Evolutionary conservation across 768 basidiomycete species (phyloP), one percentile per base, ranked within the genome.

Genomic region (Filobasidium floriforme): DNA sequence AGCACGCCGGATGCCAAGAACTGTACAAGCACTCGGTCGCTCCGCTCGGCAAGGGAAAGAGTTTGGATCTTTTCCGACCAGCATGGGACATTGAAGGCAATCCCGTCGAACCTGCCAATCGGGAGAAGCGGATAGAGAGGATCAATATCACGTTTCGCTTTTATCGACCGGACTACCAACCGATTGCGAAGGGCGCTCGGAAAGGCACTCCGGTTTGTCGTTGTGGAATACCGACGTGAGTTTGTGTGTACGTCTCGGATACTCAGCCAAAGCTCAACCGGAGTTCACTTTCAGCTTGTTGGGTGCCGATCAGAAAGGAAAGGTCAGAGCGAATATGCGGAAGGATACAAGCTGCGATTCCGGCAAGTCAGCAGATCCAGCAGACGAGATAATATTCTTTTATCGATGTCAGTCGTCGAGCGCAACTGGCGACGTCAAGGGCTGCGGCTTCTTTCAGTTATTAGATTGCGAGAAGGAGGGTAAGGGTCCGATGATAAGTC

Each of bases 101-200:
- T 11, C 66, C 66, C 0, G 73, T 78, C 12, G 69, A 65, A 12
- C 44, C 61, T 29, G 61, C 51, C 1, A 66, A 73, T 24, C 70
- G 76, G 61, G 68, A 71, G 52, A 63, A 72, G 24, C 73, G 70
- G 52, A 77, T 72, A 1, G 60, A 70, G 3, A 60, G 79, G 51
- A 77, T 79, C 54, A 78, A 77, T 51, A 73, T 79, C 32, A 79
- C 79, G 0, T 79, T 79, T 63, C 49, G 78, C 69, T 72, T 72
- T 41, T 72, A 69, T 57, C 59, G 65, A 52, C 60, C 69, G 67
- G 79, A 79, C 62, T 79, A 77, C 46, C 70, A 74, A 46, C 78
- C 78, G 0, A 49, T 49, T 9, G 68, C 71, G 0, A 14, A 43
- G 40, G 64, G 5, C 61, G 41, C 12, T 72, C 59, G 77, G 55